Conservation (phyloP, 805 yeast genomes). For the Metschnikowia matae region DNA sequence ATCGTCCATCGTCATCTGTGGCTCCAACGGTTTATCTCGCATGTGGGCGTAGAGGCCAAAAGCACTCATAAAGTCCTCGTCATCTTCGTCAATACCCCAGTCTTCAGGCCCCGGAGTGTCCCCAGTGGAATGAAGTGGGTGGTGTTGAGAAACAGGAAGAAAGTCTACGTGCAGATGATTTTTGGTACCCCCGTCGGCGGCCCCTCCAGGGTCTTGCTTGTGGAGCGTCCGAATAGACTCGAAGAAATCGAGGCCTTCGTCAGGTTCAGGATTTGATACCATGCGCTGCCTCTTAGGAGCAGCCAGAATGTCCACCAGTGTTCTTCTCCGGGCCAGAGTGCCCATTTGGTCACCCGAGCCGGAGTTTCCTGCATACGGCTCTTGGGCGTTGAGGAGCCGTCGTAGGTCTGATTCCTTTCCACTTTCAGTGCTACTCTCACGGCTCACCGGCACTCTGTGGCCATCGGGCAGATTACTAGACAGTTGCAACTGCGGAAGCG, state of each 20-base stretch:
- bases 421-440: slow-evolving; percentile 5
- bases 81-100: slow-evolving; percentile 26
- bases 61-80: slow-evolving; percentile 32
- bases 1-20: background rate
- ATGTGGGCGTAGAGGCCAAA: slow-evolving; percentile 37
- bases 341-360: background rate
- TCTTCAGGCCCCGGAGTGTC: slow-evolving; percentile 17
- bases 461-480: slow-evolving; percentile 44
- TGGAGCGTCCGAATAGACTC: slow-evolving; percentile 56
- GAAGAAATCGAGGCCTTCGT: slow-evolving; percentile 69
- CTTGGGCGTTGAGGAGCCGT: slow-evolving; percentile 38
- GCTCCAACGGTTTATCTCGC: slow-evolving; percentile 21
- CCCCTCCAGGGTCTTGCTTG: slow-evolving; percentile 1
- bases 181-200: too few species aligned
- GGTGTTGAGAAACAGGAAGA: slow-evolving; percentile 51
- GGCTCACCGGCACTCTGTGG: slow-evolving; percentile 8
- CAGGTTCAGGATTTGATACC: slow-evolving; percentile 29
- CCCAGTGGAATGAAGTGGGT: slow-evolving; percentile 35
- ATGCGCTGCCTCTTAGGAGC: slow-evolving; percentile 7
- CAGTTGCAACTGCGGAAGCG: slow-evolving; percentile 65
- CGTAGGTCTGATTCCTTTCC: slow-evolving; percentile 40
- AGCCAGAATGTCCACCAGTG: slow-evolving; percentile 9
- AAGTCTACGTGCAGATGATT: too few species aligned
- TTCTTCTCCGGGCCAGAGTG: background rate
- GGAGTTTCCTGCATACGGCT: background rate